Base-by-base conservation (phyloP, 192 early-diverging fungal species). In the Backusella sp. region DNA sequence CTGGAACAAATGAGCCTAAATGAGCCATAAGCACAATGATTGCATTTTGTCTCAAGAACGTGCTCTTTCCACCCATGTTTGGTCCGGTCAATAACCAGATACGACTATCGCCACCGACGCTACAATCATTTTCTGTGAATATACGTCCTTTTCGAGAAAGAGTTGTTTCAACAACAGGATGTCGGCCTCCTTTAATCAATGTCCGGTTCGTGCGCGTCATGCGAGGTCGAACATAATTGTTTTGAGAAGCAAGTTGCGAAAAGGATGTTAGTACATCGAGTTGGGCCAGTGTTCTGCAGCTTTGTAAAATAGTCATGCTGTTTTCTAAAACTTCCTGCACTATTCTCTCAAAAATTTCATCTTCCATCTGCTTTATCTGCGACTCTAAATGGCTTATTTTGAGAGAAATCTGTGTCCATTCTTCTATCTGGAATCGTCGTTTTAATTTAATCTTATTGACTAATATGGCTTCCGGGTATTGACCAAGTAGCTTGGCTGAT, bases 31-130 rank as follows among this genome's bases (percentile, higher is more conserved):
- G 86, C 2, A 80, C 84, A 32, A 95, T 78, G 7, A 96, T 85
- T 1, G 92, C 92, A 53, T 95, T 89, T 77, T 95, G 95, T 0
- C 91, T 86, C 37, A 98, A 72, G 76, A 95, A 97, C 4, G 95
- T 96, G 19, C 92, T 91, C 77, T 97, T 96, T 39, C 96, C 96
- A n/a, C 92, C 92, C 96, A 96, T 97, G 76, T 98, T 98, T 3
- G 97, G 94, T 0, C 97, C 96, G 8, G 93, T 95, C 4, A 97
- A 88, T 14, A 96, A 79, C 44, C 94, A 97, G 85, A 23, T 87
- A 86, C 0, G 83, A 77, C 35, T 35, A 1, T 78, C 83, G 0
- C 78, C 78, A 12, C 83, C 79, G 1, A 92, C 87, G 66, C 85
- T 89, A 11, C 88, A 71, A 7, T 94, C 92, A 74, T 98, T 98